These are phyloP conservation scores for Pseudomassariella vexata DNA, from an alignment of 2,329 filamentous ascomycete genomes.

Conservation along the genomic window DNA sequence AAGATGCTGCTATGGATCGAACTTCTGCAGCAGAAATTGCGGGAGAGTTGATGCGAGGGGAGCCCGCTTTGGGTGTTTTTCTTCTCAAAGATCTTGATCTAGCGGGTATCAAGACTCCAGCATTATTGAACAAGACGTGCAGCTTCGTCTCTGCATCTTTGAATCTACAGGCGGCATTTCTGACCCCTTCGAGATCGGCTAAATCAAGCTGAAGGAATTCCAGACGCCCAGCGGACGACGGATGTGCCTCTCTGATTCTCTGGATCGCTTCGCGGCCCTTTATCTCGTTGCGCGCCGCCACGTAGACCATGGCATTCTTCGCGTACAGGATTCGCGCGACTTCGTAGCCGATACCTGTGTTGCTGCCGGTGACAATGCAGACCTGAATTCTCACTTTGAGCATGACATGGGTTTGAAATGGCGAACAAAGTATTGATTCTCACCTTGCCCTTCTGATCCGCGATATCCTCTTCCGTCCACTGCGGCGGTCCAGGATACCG, in stretches of 20 bases:
- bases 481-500: neutral
- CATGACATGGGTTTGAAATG: neutral
- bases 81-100: no score
- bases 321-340: conserved; percentile 2
- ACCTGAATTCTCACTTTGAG: neutral
- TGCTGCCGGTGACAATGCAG: conserved; percentile 3
- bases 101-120: no score
- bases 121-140: conserved; percentile 17
- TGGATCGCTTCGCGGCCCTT: conserved; percentile 1
- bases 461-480: conserved; percentile 2
- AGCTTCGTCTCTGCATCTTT: conserved; percentile 11
- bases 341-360: conserved; percentile 3
- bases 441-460: conserved; percentile 2
- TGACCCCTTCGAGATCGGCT: conserved; percentile 11
- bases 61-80: no score
- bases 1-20: no score
- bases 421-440: neutral
- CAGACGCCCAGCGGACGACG: conserved; percentile 6
- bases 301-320: conserved; percentile 5
- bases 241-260: neutral
- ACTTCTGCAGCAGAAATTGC: no score
- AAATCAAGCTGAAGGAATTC: conserved; percentile 13
- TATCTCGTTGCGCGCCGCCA: conserved; percentile 1
- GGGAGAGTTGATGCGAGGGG: no score
- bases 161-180: conserved; percentile 8